Base-by-base conservation (phyloP, 83 land plant genomes). In the Diphasiastrum complanatum region DNA sequence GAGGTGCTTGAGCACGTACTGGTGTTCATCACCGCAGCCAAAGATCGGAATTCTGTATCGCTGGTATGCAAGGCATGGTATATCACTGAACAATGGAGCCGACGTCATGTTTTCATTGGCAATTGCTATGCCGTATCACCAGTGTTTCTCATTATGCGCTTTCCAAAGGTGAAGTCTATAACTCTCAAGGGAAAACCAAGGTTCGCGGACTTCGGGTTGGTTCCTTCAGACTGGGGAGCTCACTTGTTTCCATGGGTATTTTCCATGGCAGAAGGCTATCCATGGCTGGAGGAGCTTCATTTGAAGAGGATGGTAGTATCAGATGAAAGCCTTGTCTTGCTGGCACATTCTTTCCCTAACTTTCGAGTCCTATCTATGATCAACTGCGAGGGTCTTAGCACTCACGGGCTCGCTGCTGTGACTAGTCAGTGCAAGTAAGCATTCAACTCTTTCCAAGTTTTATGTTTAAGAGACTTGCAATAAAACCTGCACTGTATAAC, bases 41-140 rank as follows among this genome's bases (percentile, higher is more conserved):
- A 74, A 51, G 95, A 91, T 83, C 67, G 97, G 22, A 87, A 81
- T 71, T 68, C 97, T 0, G 86, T 78, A 11, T 87, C 97, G n/a
- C 76, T 87, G 34, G 97, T 91, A 22, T 91, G 90, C 83, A 82
- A 70, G 60, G 85, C 90, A 20, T 91, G 97, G 97, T 79, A 36
- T 76, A 72, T 64, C 30, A 79, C 74, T 8, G 97, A 91, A 54
- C 79, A 79, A 22, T 65, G 68, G 63, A 82, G 83, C 40, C 61
- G 97, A n/a, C 55, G 56, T 56, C 66, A 72, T 5, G 74, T 87
- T 29, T 91, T 82, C 73, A 79, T 91, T 28, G 95, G 97, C 24
- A 91, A 91, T 72, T 85, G 92, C 80, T 91, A 91, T 61, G 78
- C 97, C 12, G 79, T 80, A 16, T 76, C 84, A 3, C 97, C 97